phyloP scores from a whole-genome alignment of 768 basidiomycete species.

The Lepiota brunneoincarnata region DNA sequence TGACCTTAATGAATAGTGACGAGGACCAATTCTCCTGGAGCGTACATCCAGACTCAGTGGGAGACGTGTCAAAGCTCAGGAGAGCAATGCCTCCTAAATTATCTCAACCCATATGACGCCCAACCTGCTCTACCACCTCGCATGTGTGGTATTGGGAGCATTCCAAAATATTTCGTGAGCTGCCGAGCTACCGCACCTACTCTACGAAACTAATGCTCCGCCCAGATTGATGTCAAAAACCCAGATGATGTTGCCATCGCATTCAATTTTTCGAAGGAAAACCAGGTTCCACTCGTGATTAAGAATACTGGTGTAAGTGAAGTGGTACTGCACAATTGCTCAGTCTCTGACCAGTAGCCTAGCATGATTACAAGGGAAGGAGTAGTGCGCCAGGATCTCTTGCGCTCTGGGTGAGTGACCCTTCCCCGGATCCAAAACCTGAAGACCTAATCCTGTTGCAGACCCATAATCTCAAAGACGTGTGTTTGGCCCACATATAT shows the following conservation, averaged over 20 bases:
- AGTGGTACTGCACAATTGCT: not conserved
- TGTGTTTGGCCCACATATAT: slow-evolving; percentile 10
- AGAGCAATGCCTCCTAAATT: slow-evolving; percentile 48
- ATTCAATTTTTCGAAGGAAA: slow-evolving; percentile 38
- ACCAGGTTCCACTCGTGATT: slow-evolving; percentile 40
- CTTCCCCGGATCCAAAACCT: not conserved
- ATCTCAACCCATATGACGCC: slow-evolving; percentile 25
- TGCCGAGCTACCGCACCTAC: not conserved
- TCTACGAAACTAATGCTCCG: slow-evolving; percentile 7
- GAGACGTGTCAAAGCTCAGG: slow-evolving; percentile 50
- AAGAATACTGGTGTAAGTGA: slow-evolving; percentile 50
- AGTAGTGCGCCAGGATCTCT: slow-evolving; percentile 43
- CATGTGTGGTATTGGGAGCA: slow-evolving; percentile 34
- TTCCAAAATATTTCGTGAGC: slow-evolving; percentile 35
- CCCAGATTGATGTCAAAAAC: slow-evolving; percentile 37
- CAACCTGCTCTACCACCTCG: slow-evolving; percentile 21
- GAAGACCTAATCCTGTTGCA: slow-evolving; percentile 11
- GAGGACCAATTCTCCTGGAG: slow-evolving; percentile 14
- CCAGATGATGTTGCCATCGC: slow-evolving; percentile 41
- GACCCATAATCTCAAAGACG: slow-evolving; percentile 41
- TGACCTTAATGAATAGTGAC: slow-evolving; percentile 3
- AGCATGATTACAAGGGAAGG: slow-evolving; percentile 51
- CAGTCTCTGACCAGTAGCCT: not conserved
- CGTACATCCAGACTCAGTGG: slow-evolving; percentile 40
- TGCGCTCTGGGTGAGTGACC: slow-evolving; percentile 39